A percentile compares a stretch with the other conserved stretches of the same genome.
Conservation (phyloP, 345 rosid genomes). For the Syzygium aromaticum region DNA sequence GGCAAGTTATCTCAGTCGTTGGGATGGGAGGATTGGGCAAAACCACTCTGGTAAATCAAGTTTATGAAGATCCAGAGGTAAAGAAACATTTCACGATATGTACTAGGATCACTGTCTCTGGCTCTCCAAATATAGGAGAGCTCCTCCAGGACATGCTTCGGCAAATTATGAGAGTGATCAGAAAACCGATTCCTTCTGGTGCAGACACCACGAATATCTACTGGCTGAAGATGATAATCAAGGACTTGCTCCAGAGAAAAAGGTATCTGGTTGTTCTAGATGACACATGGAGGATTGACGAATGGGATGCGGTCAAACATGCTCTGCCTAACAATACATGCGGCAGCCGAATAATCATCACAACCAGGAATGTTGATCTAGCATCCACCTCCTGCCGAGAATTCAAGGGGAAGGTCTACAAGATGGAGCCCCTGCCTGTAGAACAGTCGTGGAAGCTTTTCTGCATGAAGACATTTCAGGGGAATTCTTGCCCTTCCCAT, state of each 20-base stretch:
- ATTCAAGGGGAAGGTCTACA: slow-evolving; percentile 15
- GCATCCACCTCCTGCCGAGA: slow-evolving; percentile 14
- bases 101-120: slow-evolving; percentile 24
- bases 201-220: slow-evolving; percentile 10
- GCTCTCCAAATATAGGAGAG: slow-evolving; percentile 9
- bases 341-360: slow-evolving; percentile 27
- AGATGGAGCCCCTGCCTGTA: slow-evolving; percentile 14
- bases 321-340: slow-evolving; percentile 14
- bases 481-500: slow-evolving; percentile 21
- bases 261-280: slow-evolving; percentile 29
- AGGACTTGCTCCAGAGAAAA: slow-evolving; percentile 7
- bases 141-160: slow-evolving; percentile 11
- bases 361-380: slow-evolving; percentile 22
- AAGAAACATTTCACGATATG: slow-evolving; percentile 10
- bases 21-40: slow-evolving; percentile 43
- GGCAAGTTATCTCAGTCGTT: slow-evolving; percentile 12
- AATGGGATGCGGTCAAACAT: slow-evolving; percentile 27
- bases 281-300: slow-evolving; percentile 21
- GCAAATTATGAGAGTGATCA: slow-evolving; percentile 12
- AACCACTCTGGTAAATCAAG: slow-evolving; percentile 31
- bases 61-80: slow-evolving; percentile 16
- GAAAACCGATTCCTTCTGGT: slow-evolving; percentile 15
- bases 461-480: slow-evolving; percentile 23
- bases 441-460: slow-evolving; percentile 26
- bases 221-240: slow-evolving; percentile 9